Percentiles rank a stretch among this genome's conserved stretches.
Conservation (phyloP, 129 eudicot genomes). For the Gnaphalium uliginosum region DNA sequence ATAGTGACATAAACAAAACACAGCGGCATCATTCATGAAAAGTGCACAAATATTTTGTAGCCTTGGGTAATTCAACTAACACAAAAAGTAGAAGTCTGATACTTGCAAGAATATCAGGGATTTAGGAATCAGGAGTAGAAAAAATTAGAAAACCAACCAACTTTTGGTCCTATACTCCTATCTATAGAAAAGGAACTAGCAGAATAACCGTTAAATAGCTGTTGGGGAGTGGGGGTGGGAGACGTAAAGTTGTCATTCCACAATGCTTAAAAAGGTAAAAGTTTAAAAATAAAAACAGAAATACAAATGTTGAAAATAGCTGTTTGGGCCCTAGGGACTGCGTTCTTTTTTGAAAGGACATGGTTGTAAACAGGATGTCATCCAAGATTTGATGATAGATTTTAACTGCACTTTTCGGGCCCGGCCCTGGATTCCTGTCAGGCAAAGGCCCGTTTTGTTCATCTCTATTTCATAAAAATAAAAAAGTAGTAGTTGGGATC, state of each 20-base stretch:
- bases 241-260: neutral
- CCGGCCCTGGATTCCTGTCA: too few species aligned
- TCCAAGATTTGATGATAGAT: neutral
- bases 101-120: neutral
- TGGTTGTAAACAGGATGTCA: too few species aligned
- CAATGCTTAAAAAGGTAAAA: neutral
- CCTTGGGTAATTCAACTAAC: neutral
- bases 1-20: constrained; percentile 5
- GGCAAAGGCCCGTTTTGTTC: too few species aligned
- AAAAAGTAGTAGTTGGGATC: constrained; percentile 23
- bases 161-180: neutral
- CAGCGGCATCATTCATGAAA: constrained; percentile 12
- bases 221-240: neutral
- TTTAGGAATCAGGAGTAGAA: neutral
- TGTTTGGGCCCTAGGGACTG: neutral
- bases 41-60: neutral
- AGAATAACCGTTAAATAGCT: neutral
- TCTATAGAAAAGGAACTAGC: neutral
- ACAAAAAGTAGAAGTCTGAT: neutral
- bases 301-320: neutral
- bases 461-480: neutral
- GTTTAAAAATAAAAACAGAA: neutral
- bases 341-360: neutral
- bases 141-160: neutral
- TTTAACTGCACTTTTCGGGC: too few species aligned